Base-by-base conservation (phyloP, 2,329 filamentous ascomycete genomes). In the Nothopassalora personata region DNA sequence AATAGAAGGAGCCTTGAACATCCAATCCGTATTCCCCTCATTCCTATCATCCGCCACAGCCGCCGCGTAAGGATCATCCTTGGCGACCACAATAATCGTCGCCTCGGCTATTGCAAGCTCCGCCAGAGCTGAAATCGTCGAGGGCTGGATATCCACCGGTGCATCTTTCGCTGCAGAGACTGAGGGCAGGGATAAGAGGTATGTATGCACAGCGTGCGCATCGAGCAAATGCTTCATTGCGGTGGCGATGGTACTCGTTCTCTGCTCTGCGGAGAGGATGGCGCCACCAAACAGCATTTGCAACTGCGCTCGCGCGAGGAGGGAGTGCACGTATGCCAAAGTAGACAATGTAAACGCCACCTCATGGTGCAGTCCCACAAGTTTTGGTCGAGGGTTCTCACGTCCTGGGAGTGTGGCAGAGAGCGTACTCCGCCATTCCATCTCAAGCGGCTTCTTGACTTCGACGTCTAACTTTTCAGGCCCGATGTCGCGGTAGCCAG, bases 31-130 rank as follows among this genome's bases (percentile, higher is more conserved):
- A 73, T 92, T 91, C 66, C 87, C 86, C 55, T 87, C 84, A 70
- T 96, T 95, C 51, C 92, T 83, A 58, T 87, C 85, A 68, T 96
- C 90, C 0, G 91, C 86, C 2, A 96, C 87, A 6, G 87, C 83
- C 1, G 88, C 86, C 1, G 93, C 88, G 70, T 97, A 97, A 0
- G 93, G 91, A 69, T 99, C 94, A 71, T 97, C 93, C 68, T 97
- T 97, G 53, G 96, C 74, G 0, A 97, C 91, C 0, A 91, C 91
- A 1, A 97, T 83, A 1, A 97, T 81, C 0, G 92, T 97, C 0
- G 92, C 92, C 75, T 97, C 93, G 1, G 92, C 91, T 33, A 94
- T 80, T 0, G 90, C 86, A 3, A 97, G 80, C 10, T 81, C 82
- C 3, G 77, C 77, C 53, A 80, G 66, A 15, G 78, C 79, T 11